A percentile compares a stretch with the other conserved stretches of the same genome.
phyloP scores from a whole-genome alignment of 208 protist genomes.

The Naegleria gruberi region DNA sequence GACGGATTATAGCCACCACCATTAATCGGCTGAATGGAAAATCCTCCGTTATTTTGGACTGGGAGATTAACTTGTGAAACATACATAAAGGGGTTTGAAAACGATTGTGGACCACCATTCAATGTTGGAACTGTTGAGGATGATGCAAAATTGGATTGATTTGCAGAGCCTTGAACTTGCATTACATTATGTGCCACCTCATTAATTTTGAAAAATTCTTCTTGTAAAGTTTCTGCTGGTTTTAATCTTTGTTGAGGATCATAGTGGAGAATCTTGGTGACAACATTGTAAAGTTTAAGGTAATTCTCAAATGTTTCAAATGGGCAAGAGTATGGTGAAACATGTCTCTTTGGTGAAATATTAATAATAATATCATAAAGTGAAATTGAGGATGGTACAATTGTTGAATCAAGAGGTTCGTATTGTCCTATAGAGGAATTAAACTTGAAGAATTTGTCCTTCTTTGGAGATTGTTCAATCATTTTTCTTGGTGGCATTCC shows the following conservation, averaged over 20 bases:
- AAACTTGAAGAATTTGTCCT: not conserved
- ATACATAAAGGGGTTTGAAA: too few species aligned
- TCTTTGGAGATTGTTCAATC: not conserved
- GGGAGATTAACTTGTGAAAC: too few species aligned
- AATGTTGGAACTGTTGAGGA: too few species aligned
- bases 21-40: too few species aligned
- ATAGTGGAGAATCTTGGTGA: not conserved
- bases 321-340: not conserved
- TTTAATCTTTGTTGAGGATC: not conserved
- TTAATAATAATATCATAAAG: not conserved
- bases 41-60: too few species aligned
- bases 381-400: not conserved
- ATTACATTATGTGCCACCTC: not conserved
- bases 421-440: not conserved
- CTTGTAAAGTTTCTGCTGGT: not conserved
- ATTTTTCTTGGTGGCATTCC: not conserved
- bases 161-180: too few species aligned
- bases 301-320: not conserved
- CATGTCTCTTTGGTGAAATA: not conserved
- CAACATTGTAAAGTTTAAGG: not conserved
- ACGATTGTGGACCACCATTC: too few species aligned
- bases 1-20: too few species aligned
- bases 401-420: not conserved
- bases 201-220: constrained; percentile 12
- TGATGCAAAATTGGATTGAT: not conserved